Conservation (phyloP, 78 protist genomes). For the Bodo saltans region DNA sequence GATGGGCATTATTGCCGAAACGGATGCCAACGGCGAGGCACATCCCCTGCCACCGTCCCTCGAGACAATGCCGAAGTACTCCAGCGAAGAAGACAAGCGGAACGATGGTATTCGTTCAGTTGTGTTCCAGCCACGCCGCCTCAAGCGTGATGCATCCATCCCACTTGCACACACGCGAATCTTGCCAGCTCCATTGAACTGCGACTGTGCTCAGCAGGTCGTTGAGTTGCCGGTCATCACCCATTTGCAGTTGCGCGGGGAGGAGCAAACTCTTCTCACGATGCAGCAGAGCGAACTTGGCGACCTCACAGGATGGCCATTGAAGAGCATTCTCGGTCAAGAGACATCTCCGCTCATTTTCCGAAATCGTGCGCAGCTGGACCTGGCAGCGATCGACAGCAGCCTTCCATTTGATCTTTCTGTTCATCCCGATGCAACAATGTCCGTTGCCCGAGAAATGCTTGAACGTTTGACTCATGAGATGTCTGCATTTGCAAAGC, state of each 20-base stretch:
- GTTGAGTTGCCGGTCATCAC: background rate
- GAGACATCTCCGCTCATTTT: background rate
- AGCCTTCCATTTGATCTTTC: slow-evolving; percentile 34
- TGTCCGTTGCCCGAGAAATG: slow-evolving; percentile 23
- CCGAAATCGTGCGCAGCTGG: background rate
- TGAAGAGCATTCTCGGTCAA: background rate
- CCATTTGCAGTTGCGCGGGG: background rate
- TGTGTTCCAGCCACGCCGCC: background rate
- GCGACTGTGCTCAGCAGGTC: background rate
- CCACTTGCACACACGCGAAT: background rate
- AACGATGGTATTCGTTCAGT: no score
- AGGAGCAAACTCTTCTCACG: background rate
- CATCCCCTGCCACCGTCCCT: background rate
- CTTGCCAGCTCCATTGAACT: background rate
- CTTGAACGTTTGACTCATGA: slow-evolving; percentile 14
- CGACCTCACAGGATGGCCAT: background rate
- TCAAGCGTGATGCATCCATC: background rate
- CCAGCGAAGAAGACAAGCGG: background rate
- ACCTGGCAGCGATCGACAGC: background rate
- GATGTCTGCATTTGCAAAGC: background rate
- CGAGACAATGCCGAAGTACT: background rate
- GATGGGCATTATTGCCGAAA: background rate
- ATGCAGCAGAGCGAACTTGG: background rate
- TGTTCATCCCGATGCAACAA: slow-evolving; percentile 27
- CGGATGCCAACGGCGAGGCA: background rate